Base-by-base conservation (phyloP, 345 rosid genomes). In the Gossypium anomalum region DNA sequence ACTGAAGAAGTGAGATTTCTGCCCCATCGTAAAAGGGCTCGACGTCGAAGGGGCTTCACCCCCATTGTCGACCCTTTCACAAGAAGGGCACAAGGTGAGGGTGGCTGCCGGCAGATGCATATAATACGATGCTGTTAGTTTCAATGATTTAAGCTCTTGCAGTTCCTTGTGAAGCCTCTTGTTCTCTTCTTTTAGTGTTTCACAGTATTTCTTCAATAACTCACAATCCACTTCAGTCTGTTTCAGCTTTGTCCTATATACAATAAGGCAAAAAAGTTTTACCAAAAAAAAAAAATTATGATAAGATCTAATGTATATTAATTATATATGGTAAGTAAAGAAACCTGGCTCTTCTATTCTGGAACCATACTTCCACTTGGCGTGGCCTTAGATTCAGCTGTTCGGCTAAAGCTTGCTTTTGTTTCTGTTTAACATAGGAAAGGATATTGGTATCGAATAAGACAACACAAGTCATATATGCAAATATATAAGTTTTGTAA, bases 361-460 rank as follows among this genome's bases (percentile, higher is more conserved):
- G 90, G 71, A 87, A 87, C 90, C 90, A 87, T 3, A 87, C 90
- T 79, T 87, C 90, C 20, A 87, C 88, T 66, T 87, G 88, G 27
- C 90, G 80, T 5, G 90, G 90, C 47, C 86, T 86, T 41, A 87
- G 85, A 83, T 85, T 87, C 48, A 87, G 75, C 22, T 85, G 85
- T 38, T 85, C 78, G 13, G 90, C 90, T 34, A 87, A 74, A 27
- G 85, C 89, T 16, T 73, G 81, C 83, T 87, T 87, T 58, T 85
- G 89, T 68, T 83, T 85, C 90, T 87, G 79, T 45, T 34, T 27
- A 81, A 55, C 14, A 19, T 64, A 29, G 51, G 20, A 44, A 47
- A 19, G 22, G 27, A 66, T 34, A 5, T 0, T 11, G 52, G n/a
- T 9, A 68, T 29, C 57, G 25, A 48, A 68, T 4, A 68, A 48